Evolutionary conservation across 768 basidiomycete genomes (phyloP).

Genomic region (Hygrocybe coccinea): DNA sequence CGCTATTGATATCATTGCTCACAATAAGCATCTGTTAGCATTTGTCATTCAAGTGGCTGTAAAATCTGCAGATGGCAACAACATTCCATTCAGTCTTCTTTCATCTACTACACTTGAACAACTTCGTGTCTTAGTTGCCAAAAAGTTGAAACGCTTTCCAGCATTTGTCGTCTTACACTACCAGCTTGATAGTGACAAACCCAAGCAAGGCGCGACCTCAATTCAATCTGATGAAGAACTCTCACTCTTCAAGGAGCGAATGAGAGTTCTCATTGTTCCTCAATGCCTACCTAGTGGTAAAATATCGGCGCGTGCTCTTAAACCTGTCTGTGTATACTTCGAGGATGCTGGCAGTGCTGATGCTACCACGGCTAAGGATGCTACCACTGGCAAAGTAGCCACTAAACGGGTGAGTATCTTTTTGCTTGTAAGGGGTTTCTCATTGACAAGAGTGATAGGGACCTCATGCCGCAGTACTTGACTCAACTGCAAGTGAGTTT

Average conservation of each 20-base stretch:
- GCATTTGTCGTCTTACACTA: conserved; percentile 4
- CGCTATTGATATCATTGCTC: too few relatives aligned
- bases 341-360: conserved; percentile 4
- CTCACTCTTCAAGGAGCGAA: not conserved
- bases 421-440: not conserved
- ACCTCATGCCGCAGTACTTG: not conserved
- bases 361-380: not conserved
- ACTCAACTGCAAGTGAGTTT: not conserved
- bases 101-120: not conserved
- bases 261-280: conserved; percentile 5
- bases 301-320: not conserved
- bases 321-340: conserved; percentile 4
- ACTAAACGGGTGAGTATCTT: not conserved
- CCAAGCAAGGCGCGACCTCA: conserved; percentile 1
- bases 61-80: not conserved
- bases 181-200: conserved; percentile 5
- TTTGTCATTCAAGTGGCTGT: too few relatives aligned
- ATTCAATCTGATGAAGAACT: conserved; percentile 9
- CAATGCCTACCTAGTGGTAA: conserved; percentile 7
- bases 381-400: not conserved
- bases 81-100: not conserved
- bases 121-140: not conserved
- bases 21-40: too few relatives aligned
- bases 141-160: conserved; percentile 4
- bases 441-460: not conserved